Conservation (phyloP, 257 asterid genomes). For the Solanum lycopersicoides region DNA sequence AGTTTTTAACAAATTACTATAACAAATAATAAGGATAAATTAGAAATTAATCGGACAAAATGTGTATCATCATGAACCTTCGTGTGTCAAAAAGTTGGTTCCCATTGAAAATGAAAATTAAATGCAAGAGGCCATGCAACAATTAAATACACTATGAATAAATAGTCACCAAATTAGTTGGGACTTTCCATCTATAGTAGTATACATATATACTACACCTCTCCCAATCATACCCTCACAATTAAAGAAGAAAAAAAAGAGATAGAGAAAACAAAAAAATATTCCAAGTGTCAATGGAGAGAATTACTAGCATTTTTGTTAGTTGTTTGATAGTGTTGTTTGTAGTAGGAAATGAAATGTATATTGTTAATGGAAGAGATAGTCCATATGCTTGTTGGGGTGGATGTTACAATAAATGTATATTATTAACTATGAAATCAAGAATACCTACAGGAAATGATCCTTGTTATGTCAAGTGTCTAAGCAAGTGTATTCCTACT, state of each 20-base stretch:
- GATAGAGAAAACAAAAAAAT: neutral
- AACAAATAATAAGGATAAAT: no score
- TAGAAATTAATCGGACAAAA: no score
- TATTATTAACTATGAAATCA: neutral
- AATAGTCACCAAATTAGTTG: slow-evolving; percentile 22
- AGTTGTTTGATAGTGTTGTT: slow-evolving; percentile 1
- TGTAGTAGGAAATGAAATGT: neutral
- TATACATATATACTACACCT: neutral
- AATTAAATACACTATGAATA: slow-evolving; percentile 9
- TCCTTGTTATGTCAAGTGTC: slow-evolving; percentile 31
- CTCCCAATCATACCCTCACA: neutral
- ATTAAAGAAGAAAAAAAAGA: neutral
- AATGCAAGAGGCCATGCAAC: neutral
- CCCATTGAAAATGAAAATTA: neutral
- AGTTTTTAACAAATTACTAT: no score
- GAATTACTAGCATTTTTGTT: neutral
- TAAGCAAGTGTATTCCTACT: slow-evolving; percentile 27
- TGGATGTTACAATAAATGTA: slow-evolving; percentile 50
- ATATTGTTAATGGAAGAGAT: slow-evolving; percentile 1
- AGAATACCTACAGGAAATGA: neutral
- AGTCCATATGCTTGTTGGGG: slow-evolving; percentile 40
- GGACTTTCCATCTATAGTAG: slow-evolving; percentile 13
- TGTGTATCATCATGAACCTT: no score
- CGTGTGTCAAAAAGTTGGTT: neutral
- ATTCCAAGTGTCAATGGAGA: slow-evolving; percentile 10